Conservation (phyloP, 257 asterid species). For the Solanum bulbocastanum region DNA sequence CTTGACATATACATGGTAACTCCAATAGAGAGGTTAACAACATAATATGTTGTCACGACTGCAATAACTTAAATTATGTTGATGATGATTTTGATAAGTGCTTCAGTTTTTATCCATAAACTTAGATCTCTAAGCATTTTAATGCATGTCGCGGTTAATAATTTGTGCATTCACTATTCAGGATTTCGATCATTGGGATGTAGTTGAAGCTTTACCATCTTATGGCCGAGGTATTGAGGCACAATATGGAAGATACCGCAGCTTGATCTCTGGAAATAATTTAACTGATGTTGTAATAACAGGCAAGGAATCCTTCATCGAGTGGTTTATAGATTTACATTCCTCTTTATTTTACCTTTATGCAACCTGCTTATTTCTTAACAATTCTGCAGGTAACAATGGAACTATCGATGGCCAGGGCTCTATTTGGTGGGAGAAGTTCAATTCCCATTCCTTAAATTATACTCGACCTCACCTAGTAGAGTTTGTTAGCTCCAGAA, state of each 20-base stretch:
- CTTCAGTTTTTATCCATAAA: not conserved
- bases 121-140: not conserved
- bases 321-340: not conserved
- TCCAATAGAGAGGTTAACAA: not conserved
- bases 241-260: constrained; percentile 30
- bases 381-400: constrained; percentile 57
- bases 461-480: constrained; percentile 88
- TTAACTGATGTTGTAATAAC: constrained; percentile 39
- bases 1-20: not conserved
- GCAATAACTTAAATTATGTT: not conserved
- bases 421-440: constrained; percentile 83
- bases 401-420: constrained; percentile 98
- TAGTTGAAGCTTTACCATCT: constrained; percentile 34
- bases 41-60: not conserved
- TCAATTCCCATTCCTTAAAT: constrained; percentile 46
- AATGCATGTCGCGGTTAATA: not conserved
- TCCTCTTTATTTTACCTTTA: not conserved
- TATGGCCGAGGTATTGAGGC: constrained; percentile 40
- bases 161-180: not conserved
- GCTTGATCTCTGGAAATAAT: constrained; percentile 31
- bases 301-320: constrained; percentile 13
- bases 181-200: constrained; percentile 30
- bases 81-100: not conserved
- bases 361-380: not conserved
- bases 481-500: constrained; percentile 51